These are phyloP conservation scores for Auricularia heimuer DNA, from an alignment of 768 basidiomycete genomes.

Conservation along the genomic window DNA sequence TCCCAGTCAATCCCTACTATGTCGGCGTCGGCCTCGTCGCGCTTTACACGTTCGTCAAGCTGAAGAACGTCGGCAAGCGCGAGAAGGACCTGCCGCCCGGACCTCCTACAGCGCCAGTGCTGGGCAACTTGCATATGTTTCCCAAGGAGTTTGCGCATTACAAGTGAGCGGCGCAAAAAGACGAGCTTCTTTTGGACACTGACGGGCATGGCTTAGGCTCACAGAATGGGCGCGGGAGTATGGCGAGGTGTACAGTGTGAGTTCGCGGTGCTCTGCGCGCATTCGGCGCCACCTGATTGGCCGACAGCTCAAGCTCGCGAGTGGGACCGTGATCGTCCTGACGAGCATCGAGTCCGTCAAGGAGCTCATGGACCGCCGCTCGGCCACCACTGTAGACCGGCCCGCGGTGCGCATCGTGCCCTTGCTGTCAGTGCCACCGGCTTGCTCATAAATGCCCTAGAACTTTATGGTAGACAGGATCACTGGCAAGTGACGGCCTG, in stretches of 20 bases:
- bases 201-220: constrained; percentile 13
- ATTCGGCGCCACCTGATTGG: constrained; percentile 6
- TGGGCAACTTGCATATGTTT: constrained; percentile 17
- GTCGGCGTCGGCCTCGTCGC: background rate
- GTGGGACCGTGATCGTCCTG: constrained; percentile 18
- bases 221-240: constrained; percentile 21
- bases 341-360: constrained; percentile 15
- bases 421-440: background rate
- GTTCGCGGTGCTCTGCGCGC: constrained; percentile 4
- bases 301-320: constrained; percentile 17
- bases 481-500: constrained; percentile 5
- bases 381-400: constrained; percentile 17
- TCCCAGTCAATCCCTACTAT: background rate
- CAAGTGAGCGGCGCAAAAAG: constrained; percentile 8
- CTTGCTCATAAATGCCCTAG: background rate
- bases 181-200: background rate
- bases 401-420: constrained; percentile 8
- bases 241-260: constrained; percentile 20
- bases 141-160: constrained; percentile 16
- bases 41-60: background rate
- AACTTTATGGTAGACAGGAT: constrained; percentile 14
- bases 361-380: constrained; percentile 21
- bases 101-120: constrained; percentile 16
- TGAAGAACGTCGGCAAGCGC: background rate
- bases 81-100: constrained; percentile 8